phyloP scores from a whole-genome alignment of 2,329 filamentous ascomycete species.

The Sporothrix humicola region DNA sequence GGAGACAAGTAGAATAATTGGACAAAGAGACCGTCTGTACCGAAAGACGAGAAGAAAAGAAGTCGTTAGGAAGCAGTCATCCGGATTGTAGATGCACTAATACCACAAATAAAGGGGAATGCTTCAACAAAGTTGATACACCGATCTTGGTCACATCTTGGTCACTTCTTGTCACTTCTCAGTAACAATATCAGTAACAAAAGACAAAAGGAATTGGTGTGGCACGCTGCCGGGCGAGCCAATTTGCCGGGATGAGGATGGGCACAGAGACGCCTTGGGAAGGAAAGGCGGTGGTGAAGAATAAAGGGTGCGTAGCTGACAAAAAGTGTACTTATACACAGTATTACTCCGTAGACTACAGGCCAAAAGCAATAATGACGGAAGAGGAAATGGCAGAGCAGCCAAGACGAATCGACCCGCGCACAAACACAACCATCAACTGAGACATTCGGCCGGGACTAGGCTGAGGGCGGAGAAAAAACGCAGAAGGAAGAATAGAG shows the following conservation, averaged over 20 bases:
- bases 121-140: no score
- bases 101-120: background rate
- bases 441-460: slow-evolving; percentile 28
- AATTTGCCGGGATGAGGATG: slow-evolving; percentile 27
- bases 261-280: slow-evolving; percentile 2
- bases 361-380: background rate
- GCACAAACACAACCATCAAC: slow-evolving; percentile 18
- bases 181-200: no score
- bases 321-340: no score
- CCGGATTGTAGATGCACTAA: background rate
- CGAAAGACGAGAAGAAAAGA: background rate
- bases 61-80: background rate
- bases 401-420: slow-evolving; percentile 5
- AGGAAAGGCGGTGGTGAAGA: slow-evolving; percentile 7
- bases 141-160: background rate
- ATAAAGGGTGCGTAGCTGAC: slow-evolving; percentile 17
- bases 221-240: slow-evolving; percentile 3
- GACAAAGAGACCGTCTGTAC: no score
- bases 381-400: slow-evolving; percentile 21
- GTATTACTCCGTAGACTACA: no score
- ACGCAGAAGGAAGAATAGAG: background rate
- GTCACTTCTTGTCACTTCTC: no score
- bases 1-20: background rate
- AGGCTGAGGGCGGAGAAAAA: background rate
- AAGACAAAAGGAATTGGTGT: background rate